phyloP scores from a whole-genome alignment of 2,329 filamentous ascomycete species.

The Hawksworthiomyces lignivorus region DNA sequence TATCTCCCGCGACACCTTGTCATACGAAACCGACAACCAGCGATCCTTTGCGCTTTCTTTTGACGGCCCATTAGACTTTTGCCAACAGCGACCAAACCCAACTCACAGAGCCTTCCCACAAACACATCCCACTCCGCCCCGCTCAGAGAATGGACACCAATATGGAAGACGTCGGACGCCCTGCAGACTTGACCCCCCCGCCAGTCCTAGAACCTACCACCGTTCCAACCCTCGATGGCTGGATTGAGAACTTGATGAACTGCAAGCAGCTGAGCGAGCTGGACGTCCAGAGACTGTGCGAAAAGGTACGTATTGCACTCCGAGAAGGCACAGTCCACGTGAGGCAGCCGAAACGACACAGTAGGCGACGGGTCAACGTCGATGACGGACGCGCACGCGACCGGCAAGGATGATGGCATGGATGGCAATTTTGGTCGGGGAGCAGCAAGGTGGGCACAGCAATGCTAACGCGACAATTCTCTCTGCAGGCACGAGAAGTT shows the following conservation, averaged over 20 bases:
- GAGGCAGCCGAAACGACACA: no score
- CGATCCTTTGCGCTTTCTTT: no score
- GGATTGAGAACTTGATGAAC: constrained; percentile 96
- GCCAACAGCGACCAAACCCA: no score
- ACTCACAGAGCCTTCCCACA: no score
- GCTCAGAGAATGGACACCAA: constrained; percentile 90
- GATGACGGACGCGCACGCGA: background rate
- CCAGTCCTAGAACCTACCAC: constrained; percentile 69
- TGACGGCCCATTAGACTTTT: no score
- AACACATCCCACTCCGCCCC: no score
- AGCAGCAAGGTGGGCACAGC: background rate
- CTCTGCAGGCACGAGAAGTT: constrained; percentile 76
- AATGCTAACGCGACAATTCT: constrained; percentile 24
- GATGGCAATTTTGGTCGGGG: no score
- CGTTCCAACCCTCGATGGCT: constrained; percentile 89
- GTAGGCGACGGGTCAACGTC: no score
- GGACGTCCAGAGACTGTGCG: constrained; percentile 94
- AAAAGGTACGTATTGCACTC: constrained; percentile 61
- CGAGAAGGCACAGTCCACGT: no score
- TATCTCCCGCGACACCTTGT: no score
- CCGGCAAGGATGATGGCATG: no score
- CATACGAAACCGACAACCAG: no score
- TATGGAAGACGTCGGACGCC: constrained; percentile 96
- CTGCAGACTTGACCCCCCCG: constrained; percentile 67
- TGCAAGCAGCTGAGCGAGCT: constrained; percentile 96